Conservation (phyloP, 805 yeast genomes). For the Ogataea neopini region DNA sequence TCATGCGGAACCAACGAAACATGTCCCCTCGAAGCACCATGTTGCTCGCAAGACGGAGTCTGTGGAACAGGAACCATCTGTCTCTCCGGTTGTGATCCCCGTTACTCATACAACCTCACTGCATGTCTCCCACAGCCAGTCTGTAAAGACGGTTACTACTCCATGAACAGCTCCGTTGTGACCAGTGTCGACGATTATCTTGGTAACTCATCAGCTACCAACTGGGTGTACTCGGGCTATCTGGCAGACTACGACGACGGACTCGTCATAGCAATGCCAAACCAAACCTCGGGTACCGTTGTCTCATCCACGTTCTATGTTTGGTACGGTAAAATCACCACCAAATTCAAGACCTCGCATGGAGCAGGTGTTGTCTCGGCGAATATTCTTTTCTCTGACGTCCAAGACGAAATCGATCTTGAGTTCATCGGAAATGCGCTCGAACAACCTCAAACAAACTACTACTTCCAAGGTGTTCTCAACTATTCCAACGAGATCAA, state of each 20-base stretch:
- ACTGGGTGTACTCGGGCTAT: conserved; percentile 73
- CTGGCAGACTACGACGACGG: conserved; percentile 55
- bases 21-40: conserved; percentile 82
- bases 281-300: conserved; percentile 72
- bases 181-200: conserved; percentile 35
- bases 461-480: conserved; percentile 71
- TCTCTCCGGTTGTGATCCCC: conserved; percentile 85
- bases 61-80: conserved; percentile 51
- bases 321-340: conserved; percentile 85
- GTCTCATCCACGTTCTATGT: conserved; percentile 74
- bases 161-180: conserved; percentile 39
- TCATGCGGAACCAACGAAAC: conserved; percentile 52
- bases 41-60: conserved; percentile 77
- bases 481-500: conserved; percentile 62
- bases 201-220: conserved; percentile 68
- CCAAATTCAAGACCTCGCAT: conserved; percentile 71
- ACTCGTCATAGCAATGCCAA: conserved; percentile 75
- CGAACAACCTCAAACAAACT: conserved; percentile 71
- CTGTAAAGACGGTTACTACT: conserved; percentile 51
- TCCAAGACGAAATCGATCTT: conserved; percentile 87
- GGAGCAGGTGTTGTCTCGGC: conserved; percentile 82
- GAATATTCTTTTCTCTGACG: conserved; percentile 76
- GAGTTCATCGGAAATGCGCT: conserved; percentile 82
- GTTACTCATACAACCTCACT: conserved; percentile 58
- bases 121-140: conserved; percentile 89